Conservation (phyloP, 2,329 filamentous ascomycete species). For the Cryphonectria japonica region DNA sequence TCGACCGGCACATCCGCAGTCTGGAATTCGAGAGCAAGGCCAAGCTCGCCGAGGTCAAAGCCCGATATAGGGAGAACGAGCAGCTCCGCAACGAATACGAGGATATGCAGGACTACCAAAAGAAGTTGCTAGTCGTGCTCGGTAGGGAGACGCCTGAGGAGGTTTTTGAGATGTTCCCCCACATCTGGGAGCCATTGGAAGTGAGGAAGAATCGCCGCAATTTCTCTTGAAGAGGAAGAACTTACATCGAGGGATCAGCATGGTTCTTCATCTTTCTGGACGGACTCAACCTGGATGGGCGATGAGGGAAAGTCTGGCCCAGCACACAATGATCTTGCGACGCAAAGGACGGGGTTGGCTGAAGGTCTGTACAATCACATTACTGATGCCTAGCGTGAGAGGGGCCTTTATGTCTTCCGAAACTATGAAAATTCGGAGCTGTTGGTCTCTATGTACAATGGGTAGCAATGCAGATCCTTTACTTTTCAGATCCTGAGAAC, state of each 20-base stretch:
- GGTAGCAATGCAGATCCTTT: constrained; percentile 21
- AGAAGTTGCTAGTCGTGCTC: constrained; percentile 16
- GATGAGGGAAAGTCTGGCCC: background rate
- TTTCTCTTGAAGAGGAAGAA: constrained; percentile 18
- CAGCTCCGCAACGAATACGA: constrained; percentile 16
- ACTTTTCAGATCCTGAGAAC: constrained; percentile 16
- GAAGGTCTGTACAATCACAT: background rate
- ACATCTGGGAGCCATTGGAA: constrained; percentile 23
- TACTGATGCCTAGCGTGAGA: background rate
- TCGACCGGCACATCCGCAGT: constrained; percentile 22
- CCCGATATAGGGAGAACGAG: constrained; percentile 15
- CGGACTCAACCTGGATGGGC: background rate
- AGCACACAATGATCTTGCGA: background rate
- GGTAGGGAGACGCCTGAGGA: constrained; percentile 23
- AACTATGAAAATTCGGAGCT: constrained; percentile 14
- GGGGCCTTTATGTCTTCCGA: background rate
- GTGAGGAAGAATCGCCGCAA: constrained; percentile 25
- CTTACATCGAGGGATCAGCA: background rate
- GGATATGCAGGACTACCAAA: background rate
- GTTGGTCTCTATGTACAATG: constrained; percentile 26
- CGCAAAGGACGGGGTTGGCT: too few species aligned
- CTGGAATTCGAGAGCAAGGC: constrained; percentile 18
- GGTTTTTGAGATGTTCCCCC: constrained; percentile 26
- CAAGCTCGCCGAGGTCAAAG: constrained; percentile 25
- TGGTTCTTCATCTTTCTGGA: background rate